Base-by-base conservation (phyloP, 1,284 basidiomycete genomes). In the Blastosporella zonata region DNA sequence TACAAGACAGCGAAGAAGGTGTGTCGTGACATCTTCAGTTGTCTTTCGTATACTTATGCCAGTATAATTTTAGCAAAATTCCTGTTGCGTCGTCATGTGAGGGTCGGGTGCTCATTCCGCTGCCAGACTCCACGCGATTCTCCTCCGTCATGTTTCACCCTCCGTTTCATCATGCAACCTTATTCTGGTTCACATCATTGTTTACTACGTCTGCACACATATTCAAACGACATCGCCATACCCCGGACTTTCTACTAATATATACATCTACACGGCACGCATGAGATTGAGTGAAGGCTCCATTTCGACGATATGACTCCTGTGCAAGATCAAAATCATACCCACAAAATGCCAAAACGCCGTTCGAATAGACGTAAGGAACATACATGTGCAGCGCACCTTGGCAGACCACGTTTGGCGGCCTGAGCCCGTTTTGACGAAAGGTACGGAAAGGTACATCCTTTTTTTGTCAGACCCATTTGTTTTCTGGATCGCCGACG, bases 1-100 rank as follows among this genome's bases (percentile, higher is more conserved):
- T 92, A 91, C 73, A 93, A 93, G 79, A 93, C 91, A 3, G 89
- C 90, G 2, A 93, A 91, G 80, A 93, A 93, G 81, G 90, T 90
- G 78, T 63, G 8, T 21, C 28, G 46, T 9, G 39, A 3, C 37
- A n/a, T 42, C 41, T 7, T 17, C 41, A 33, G n/a, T 4, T 27
- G 23, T 45, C 23, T 46, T 49, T 18, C 46, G 44, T 41, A 34
- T 44, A 53, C 44, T 51, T 41, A 50, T 43, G 29, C 10, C 13
- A 8, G 12, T 8, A 22, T 33, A 29, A 44, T 28, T 31, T 40
- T 55, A 78, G 75, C 75, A 77, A 77, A 82, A 82, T 57, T 72
- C 74, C 21, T 82, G 79, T 61, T 82, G 79, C 54, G 67, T 78
- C 52, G 64, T 81, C 59, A 79, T 80, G 78, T 81, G 66, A 62